Evolutionary conservation across 306 rosid genomes (phyloP).

Genomic region (Castanea sativa): DNA sequence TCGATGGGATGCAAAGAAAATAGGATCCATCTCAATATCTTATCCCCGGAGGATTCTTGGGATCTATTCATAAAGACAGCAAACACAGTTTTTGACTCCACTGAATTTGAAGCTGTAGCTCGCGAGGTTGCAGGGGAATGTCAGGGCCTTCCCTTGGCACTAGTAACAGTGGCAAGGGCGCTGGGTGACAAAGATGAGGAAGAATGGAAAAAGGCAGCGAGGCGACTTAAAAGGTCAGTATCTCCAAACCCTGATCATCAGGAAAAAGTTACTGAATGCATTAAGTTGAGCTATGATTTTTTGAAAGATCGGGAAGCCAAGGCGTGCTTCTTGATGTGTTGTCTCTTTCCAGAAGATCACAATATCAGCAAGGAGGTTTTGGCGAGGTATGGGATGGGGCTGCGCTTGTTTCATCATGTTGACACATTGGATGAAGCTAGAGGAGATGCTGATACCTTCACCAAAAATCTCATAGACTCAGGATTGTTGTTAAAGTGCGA

Average conservation of each 20-base stretch:
- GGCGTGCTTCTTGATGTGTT: constrained; percentile 14
- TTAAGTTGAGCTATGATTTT: constrained; percentile 24
- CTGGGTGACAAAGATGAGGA: constrained; percentile 19
- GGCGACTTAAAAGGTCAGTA: background rate
- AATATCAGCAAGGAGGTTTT: background rate
- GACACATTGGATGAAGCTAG: no score
- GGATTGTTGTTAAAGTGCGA: no score
- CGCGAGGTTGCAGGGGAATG: constrained; percentile 22
- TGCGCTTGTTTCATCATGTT: no score
- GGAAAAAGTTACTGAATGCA: background rate
- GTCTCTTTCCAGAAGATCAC: constrained; percentile 21
- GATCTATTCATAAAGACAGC: constrained; percentile 11
- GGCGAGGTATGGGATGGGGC: no score
- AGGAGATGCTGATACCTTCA: no score
- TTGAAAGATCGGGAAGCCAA: background rate
- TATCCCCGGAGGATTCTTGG: constrained; percentile 15
- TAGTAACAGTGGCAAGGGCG: constrained; percentile 23
- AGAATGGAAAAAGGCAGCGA: constrained; percentile 11
- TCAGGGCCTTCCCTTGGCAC: constrained; percentile 26
- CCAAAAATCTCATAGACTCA: no score
- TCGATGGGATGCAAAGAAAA: constrained; percentile 7
- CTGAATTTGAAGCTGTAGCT: constrained; percentile 3
- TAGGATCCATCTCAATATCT: background rate
- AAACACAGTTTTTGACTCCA: background rate
- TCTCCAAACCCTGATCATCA: background rate